Evolutionary conservation across 2,329 filamentous ascomycete genomes (phyloP).

Genomic region (Ascochyta clinopodiicola): DNA sequence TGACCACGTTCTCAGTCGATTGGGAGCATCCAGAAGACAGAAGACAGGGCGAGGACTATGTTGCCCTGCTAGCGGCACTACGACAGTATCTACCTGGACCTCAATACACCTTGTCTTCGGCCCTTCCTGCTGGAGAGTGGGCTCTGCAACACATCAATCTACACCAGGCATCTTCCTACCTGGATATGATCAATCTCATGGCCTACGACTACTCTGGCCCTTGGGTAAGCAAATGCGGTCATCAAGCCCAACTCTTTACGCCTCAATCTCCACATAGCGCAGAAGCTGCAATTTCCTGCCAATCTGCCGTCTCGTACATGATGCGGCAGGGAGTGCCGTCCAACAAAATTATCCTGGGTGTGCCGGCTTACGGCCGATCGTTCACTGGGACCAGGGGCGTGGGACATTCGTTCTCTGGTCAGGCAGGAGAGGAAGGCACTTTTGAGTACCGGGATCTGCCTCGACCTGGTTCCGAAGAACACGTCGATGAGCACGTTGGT

Average conservation of each 20-base stretch:
- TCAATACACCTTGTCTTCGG: slow-evolving; percentile 72
- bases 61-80: slow-evolving; percentile 70
- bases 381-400: slow-evolving; percentile 71
- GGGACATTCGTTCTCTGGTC: slow-evolving; percentile 64
- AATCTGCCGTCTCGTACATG: slow-evolving; percentile 70
- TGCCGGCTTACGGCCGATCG: slow-evolving; percentile 77
- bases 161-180: slow-evolving; percentile 64
- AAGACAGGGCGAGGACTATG: slow-evolving; percentile 72
- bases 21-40: slow-evolving; percentile 77
- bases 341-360: slow-evolving; percentile 75
- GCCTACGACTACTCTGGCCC: slow-evolving; percentile 79
- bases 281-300: slow-evolving; percentile 64
- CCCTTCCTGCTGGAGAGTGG: slow-evolving; percentile 71
- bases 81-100: slow-evolving; percentile 72
- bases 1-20: slow-evolving; percentile 64
- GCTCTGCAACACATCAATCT: slow-evolving; percentile 75
- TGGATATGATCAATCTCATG: slow-evolving; percentile 81
- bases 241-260: slow-evolving; percentile 77
- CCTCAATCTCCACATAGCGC: slow-evolving; percentile 62
- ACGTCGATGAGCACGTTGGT: slow-evolving; percentile 69
- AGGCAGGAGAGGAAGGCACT: slow-evolving; percentile 67
- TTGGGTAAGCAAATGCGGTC: slow-evolving; percentile 72
- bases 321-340: slow-evolving; percentile 70
- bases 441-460: slow-evolving; percentile 79
- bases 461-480: slow-evolving; percentile 65